Conservation (phyloP, 75 land plant genomes). For the Picea sitchensis region DNA sequence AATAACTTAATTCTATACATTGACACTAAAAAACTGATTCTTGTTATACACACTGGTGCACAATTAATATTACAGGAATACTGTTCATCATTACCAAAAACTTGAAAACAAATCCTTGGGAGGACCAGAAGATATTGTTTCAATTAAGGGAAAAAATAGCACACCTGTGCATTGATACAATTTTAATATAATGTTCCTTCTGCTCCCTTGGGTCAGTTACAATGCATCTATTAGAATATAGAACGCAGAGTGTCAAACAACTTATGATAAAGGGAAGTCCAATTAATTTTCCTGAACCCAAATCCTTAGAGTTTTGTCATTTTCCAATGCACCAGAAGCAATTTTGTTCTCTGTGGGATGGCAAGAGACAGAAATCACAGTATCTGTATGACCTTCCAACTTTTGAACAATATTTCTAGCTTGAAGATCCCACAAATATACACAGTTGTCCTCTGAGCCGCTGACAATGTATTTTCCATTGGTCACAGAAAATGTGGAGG, state of each 20-base stretch:
- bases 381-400: constrained; percentile 63
- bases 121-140: too few species aligned
- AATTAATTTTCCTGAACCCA: constrained; percentile 46
- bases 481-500: constrained; percentile 58
- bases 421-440: constrained; percentile 70
- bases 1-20: too few species aligned
- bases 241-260: background rate
- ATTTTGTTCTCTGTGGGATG: constrained; percentile 64
- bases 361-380: constrained; percentile 53
- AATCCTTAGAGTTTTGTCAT: constrained; percentile 47
- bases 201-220: too few species aligned
- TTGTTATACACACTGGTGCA: too few species aligned
- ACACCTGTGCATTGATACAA: too few species aligned
- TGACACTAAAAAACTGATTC: too few species aligned
- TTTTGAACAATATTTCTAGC: constrained; percentile 42
- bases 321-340: constrained; percentile 58
- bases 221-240: too few species aligned
- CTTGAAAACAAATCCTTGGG: too few species aligned
- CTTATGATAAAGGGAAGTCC: background rate
- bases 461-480: constrained; percentile 69
- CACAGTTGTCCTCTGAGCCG: constrained; percentile 62
- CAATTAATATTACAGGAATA: too few species aligned
- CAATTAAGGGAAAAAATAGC: too few species aligned
- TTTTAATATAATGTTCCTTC: too few species aligned
- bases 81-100: too few species aligned